Conservation (phyloP, 139 green algal species). For the Pycnococcus provasolii region DNA sequence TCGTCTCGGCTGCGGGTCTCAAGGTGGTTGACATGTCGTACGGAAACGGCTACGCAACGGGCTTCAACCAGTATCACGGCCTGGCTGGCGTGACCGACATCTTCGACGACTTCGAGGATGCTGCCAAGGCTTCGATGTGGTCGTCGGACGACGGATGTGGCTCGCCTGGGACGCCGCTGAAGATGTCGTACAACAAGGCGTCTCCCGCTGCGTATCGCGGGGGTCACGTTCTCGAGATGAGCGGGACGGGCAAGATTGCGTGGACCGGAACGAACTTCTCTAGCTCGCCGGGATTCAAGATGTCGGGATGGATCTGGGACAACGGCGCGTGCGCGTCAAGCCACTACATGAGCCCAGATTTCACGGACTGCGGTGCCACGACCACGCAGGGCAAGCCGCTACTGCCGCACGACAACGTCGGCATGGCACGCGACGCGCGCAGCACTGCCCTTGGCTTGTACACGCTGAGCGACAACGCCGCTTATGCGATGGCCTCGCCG, state of each 20-base stretch:
- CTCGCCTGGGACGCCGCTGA: not conserved
- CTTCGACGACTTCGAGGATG: not conserved
- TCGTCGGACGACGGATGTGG: too few species aligned
- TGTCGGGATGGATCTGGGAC: slow-evolving; percentile 10
- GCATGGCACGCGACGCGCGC: not conserved
- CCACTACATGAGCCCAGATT: slow-evolving; percentile 19
- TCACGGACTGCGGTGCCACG: slow-evolving; percentile 1
- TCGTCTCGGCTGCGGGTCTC: not conserved
- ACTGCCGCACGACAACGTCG: not conserved
- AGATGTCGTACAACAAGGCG: not conserved
- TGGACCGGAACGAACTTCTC: too few species aligned
- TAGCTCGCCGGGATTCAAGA: not conserved
- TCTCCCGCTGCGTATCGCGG: not conserved
- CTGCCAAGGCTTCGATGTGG: too few species aligned
- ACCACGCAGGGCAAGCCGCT: not conserved
- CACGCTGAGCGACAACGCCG: slow-evolving; percentile 4
- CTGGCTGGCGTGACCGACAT: not conserved
- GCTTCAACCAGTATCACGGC: not conserved
- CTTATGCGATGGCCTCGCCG: slow-evolving; percentile 9
- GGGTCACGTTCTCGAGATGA: not conserved
- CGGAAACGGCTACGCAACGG: slow-evolving; percentile 15
- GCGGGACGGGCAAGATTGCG: not conserved
- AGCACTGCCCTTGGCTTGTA: slow-evolving; percentile 20
- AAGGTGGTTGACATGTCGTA: slow-evolving; percentile 18
- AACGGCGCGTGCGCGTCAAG: not conserved